Conservation (phyloP, 2,329 filamentous ascomycete genomes). For the Dactylellina cionopaga region DNA sequence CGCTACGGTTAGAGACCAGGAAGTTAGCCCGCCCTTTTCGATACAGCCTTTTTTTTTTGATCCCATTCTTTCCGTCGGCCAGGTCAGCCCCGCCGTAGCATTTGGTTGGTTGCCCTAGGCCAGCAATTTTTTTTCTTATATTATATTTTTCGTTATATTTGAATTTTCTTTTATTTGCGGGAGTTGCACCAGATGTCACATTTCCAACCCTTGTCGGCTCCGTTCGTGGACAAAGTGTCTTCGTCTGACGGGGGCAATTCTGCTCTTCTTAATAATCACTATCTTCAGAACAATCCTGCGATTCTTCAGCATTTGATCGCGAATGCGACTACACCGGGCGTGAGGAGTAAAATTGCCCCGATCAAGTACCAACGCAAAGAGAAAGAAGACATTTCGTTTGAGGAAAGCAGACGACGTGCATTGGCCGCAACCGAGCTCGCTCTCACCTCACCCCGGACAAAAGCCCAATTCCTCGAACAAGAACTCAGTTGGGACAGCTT, state of each 20-base stretch:
- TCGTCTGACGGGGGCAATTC: slow-evolving; percentile 51
- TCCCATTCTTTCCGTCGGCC: slow-evolving; percentile 52
- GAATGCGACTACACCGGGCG: slow-evolving; percentile 26
- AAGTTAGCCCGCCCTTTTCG: slow-evolving; percentile 40
- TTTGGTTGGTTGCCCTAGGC: slow-evolving; percentile 43
- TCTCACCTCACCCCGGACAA: slow-evolving; percentile 53
- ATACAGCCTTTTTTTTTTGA: slow-evolving; percentile 43
- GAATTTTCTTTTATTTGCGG: slow-evolving; percentile 8
- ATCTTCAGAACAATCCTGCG: slow-evolving; percentile 48
- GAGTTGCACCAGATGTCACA: slow-evolving; percentile 52
- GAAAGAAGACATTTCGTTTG: slow-evolving; percentile 51
- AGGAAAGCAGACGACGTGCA: slow-evolving; percentile 50
- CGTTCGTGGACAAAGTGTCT: slow-evolving; percentile 53
- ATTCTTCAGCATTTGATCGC: slow-evolving; percentile 50
- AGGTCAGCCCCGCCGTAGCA: slow-evolving; percentile 46
- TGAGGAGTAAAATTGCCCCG: slow-evolving; percentile 48
- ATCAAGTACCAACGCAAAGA: slow-evolving; percentile 50
- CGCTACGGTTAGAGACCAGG: slow-evolving; percentile 22
- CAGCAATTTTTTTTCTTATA: slow-evolving; percentile 27
- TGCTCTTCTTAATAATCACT: slow-evolving; percentile 45
- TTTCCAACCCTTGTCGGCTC: slow-evolving; percentile 53
- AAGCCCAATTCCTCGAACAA: slow-evolving; percentile 50
- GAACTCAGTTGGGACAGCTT: slow-evolving; percentile 50
- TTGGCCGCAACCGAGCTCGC: slow-evolving; percentile 53
- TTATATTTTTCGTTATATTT: slow-evolving; percentile 18